These are phyloP conservation scores for Neopestalotiopsis sp. DNA, from an alignment of 2,329 filamentous ascomycete genomes.

Conservation along the genomic window DNA sequence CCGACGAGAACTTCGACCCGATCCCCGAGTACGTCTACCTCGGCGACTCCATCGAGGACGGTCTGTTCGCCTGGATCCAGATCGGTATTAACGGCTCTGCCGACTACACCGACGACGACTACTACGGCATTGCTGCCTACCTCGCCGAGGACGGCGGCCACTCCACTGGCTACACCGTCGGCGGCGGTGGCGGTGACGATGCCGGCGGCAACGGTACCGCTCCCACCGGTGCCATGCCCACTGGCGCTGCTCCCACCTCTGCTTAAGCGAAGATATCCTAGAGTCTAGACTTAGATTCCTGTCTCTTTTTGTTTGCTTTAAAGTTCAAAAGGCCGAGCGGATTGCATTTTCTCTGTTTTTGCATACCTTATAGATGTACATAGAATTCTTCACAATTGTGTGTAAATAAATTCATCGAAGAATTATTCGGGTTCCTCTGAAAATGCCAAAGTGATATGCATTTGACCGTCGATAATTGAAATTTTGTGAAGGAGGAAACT, in stretches of 20 bases:
- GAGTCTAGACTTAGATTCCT: background rate
- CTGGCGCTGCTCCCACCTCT: background rate
- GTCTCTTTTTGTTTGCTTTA: background rate
- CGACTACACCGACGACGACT: conserved; percentile 33
- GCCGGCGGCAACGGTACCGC: conserved; percentile 17
- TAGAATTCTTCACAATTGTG: background rate
- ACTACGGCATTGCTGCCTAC: conserved; percentile 34
- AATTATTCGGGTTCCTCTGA: background rate
- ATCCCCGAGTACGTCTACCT: conserved; percentile 59
- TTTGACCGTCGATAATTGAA: background rate
- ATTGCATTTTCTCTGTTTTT: background rate
- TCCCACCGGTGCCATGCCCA: conserved; percentile 8
- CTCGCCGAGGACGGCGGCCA: conserved; percentile 35
- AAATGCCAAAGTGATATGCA: background rate
- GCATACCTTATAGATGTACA: conserved; percentile 11
- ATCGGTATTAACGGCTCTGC: conserved; percentile 50
- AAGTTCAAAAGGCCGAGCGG: conserved; percentile 2
- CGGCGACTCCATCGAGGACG: conserved; percentile 51
- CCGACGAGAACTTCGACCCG: conserved; percentile 45
- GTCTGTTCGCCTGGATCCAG: conserved; percentile 54
- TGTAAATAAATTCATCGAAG: background rate
- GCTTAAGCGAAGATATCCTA: background rate
- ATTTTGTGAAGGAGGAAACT: background rate
- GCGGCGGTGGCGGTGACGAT: conserved; percentile 26
- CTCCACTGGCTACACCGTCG: conserved; percentile 25